Conservation (phyloP, 1,284 basidiomycete genomes). For the Papiliotrema nemorosa region DNA sequence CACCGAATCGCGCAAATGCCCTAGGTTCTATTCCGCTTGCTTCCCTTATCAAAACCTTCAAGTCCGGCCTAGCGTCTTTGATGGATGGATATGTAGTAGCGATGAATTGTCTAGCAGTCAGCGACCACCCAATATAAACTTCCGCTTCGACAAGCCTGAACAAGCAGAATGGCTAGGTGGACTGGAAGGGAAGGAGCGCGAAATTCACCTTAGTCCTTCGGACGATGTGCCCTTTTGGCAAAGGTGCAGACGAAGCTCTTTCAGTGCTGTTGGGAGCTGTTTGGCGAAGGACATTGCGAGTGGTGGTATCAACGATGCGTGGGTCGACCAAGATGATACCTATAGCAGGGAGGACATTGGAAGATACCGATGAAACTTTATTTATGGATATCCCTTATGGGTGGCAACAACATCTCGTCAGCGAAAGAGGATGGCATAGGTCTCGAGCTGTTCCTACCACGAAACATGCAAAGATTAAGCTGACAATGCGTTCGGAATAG, state of each 20-base stretch:
- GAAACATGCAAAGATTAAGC: too few relatives aligned
- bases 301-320: background rate
- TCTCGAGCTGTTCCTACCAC: too few relatives aligned
- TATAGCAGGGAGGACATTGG: too few relatives aligned
- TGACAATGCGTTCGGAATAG: too few relatives aligned
- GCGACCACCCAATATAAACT: background rate
- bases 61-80: conserved; percentile 83
- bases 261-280: conserved; percentile 73
- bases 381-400: too few relatives aligned
- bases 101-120: conserved; percentile 69
- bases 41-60: conserved; percentile 85
- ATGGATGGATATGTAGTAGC: conserved; percentile 71
- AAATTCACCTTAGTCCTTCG: conserved; percentile 71
- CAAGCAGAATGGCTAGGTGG: background rate
- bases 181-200: background rate
- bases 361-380: too few relatives aligned
- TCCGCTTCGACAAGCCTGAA: background rate
- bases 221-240: conserved; percentile 77
- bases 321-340: background rate
- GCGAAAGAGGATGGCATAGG: too few relatives aligned
- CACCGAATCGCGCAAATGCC: conserved; percentile 87
- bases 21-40: conserved; percentile 82
- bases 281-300: conserved; percentile 56
- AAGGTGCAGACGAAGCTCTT: conserved; percentile 80
- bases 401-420: too few relatives aligned